Conservation (phyloP, 23 red algal genomes). For the Gracilaria caudata region DNA sequence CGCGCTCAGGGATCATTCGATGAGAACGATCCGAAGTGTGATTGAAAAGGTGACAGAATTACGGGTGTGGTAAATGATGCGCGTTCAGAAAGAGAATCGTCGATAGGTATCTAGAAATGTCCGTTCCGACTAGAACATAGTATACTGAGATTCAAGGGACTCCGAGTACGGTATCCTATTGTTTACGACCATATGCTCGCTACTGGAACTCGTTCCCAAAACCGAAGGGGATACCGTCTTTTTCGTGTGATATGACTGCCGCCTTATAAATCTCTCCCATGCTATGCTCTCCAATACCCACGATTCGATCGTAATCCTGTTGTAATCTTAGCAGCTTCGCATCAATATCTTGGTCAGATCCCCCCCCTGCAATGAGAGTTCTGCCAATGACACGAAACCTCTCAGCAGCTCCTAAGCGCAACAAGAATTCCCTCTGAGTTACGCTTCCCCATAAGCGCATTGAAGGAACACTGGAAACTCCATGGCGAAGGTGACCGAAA, state of each 20-base stretch:
- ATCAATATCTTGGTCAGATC: conserved; percentile 21
- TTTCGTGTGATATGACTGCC: conserved; percentile 28
- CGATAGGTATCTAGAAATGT: not conserved
- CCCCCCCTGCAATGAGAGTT: not conserved
- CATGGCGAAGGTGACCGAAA: conserved; percentile 68
- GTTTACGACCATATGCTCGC: not conserved
- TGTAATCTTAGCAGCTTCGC: conserved; percentile 38
- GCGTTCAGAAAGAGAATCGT: not conserved
- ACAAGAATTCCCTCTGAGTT: conserved; percentile 77
- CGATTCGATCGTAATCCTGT: conserved; percentile 51
- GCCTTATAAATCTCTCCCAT: conserved; percentile 58
- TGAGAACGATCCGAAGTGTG: conserved; percentile 32
- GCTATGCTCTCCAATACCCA: conserved; percentile 38
- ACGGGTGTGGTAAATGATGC: conserved; percentile 36
- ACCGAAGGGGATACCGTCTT: conserved; percentile 6
- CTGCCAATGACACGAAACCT: conserved; percentile 52
- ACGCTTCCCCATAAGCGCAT: conserved; percentile 46
- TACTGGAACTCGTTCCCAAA: not conserved
- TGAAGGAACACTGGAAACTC: conserved; percentile 23
- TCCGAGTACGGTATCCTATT: too few species aligned
- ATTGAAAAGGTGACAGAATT: conserved; percentile 39
- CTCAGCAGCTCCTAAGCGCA: conserved; percentile 68
- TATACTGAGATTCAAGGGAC: too few species aligned
- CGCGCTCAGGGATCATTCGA: conserved; percentile 49
- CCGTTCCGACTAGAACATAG: too few species aligned